Conservation (phyloP, 768 basidiomycete species). For the Auricularia sp. region DNA sequence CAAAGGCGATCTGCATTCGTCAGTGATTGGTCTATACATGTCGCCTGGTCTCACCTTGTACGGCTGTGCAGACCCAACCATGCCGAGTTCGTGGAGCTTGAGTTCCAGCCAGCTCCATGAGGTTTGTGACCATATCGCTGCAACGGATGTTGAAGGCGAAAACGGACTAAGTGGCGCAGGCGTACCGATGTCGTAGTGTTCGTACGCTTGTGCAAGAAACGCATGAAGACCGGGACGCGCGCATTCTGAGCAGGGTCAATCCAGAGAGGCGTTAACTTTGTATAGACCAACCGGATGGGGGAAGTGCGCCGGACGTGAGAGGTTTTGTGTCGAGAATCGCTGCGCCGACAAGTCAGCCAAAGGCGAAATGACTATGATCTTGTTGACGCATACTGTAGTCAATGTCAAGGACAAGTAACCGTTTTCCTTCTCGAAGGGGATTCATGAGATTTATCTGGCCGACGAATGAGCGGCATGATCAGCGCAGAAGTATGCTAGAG, state of each 20-base stretch:
- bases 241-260: slow-evolving; percentile 50
- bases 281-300: slow-evolving; percentile 16
- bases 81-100: slow-evolving; percentile 77
- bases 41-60: slow-evolving; percentile 46
- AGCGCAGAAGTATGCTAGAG: neutral
- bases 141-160: neutral
- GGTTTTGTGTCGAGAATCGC: slow-evolving; percentile 82
- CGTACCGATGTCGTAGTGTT: slow-evolving; percentile 78
- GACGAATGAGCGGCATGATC: neutral
- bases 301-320: slow-evolving; percentile 69
- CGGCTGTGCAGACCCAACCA: slow-evolving; percentile 59
- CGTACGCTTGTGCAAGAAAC: slow-evolving; percentile 72
- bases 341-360: slow-evolving; percentile 16
- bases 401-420: slow-evolving; percentile 54
- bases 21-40: neutral
- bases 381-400: neutral
- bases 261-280: no score
- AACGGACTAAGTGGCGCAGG: neutral
- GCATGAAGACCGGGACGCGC: slow-evolving; percentile 76
- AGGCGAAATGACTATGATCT: neutral
- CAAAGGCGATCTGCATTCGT: slow-evolving; percentile 47
- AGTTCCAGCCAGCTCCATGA: slow-evolving; percentile 86
- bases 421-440: slow-evolving; percentile 67
- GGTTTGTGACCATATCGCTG: slow-evolving; percentile 57
- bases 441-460: slow-evolving; percentile 53